Evolutionary conservation across 2,329 filamentous ascomycete genomes (phyloP).

Genomic region (Endoconidiophora polonica): DNA sequence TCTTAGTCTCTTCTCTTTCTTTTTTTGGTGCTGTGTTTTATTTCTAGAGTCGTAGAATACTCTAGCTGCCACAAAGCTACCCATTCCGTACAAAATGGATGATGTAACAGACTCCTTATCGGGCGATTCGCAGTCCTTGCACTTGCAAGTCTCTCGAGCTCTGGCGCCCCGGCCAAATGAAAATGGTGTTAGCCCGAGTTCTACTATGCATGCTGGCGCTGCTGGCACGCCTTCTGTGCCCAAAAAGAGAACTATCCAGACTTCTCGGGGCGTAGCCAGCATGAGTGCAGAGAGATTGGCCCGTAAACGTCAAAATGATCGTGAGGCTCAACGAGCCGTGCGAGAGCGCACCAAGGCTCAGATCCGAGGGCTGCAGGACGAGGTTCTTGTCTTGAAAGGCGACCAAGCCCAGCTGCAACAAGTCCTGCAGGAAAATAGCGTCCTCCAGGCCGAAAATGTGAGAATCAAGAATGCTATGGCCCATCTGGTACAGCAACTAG

Average conservation of each 20-base stretch:
- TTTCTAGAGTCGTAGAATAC: too few relatives aligned
- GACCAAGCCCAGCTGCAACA: slow-evolving; percentile 49
- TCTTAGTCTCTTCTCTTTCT: not conserved
- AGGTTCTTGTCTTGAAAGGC: slow-evolving; percentile 11
- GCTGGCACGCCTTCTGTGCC: slow-evolving; percentile 6
- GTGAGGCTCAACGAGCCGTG: slow-evolving; percentile 73
- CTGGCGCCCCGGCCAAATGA: slow-evolving; percentile 10
- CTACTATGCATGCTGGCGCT: slow-evolving; percentile 6
- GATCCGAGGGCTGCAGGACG: slow-evolving; percentile 45
- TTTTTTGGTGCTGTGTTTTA: not conserved
- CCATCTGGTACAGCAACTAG: slow-evolving; percentile 9
- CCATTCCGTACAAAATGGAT: slow-evolving; percentile 8
- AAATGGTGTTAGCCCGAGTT: not conserved
- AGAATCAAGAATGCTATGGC: slow-evolving; percentile 43
- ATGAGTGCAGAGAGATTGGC: slow-evolving; percentile 59
- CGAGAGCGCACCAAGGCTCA: slow-evolving; percentile 66
- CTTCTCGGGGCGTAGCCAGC: slow-evolving; percentile 31
- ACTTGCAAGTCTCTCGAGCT: slow-evolving; percentile 4
- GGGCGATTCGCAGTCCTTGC: not conserved
- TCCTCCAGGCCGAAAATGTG: slow-evolving; percentile 61
- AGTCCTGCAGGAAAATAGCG: slow-evolving; percentile 58
- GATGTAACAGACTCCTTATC: not conserved
- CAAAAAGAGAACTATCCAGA: slow-evolving; percentile 5
- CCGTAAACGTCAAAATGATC: slow-evolving; percentile 47
- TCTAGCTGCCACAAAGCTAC: not conserved